Conservation (phyloP, 1,284 basidiomycete species). For the Rhodotorula sp. region DNA sequence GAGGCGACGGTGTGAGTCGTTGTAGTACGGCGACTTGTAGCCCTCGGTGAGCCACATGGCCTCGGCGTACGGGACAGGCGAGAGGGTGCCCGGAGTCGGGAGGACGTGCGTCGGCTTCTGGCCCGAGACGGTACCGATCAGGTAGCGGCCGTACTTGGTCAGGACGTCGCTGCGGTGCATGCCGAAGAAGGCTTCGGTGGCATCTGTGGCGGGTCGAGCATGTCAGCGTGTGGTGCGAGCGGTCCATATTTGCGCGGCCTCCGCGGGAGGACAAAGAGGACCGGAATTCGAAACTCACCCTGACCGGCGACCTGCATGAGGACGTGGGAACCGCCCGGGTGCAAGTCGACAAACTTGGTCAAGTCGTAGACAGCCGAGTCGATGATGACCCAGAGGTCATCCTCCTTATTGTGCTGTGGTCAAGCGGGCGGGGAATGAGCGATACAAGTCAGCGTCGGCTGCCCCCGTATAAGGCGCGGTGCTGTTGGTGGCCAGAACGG, state of each 20-base stretch:
- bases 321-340: conserved; percentile 76
- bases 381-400: conserved; percentile 76
- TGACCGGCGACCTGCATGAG: conserved; percentile 50
- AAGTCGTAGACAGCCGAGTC: conserved; percentile 76
- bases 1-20: conserved; percentile 50
- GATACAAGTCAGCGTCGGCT: not conserved
- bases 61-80: conserved; percentile 76
- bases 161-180: conserved; percentile 78
- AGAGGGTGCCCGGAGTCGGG: conserved; percentile 54
- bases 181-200: conserved; percentile 78
- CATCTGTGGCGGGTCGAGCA: conserved; percentile 54
- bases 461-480: not conserved
- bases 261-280: too few relatives aligned
- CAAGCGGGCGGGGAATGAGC: not conserved
- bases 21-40: conserved; percentile 78
- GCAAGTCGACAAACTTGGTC: conserved; percentile 70
- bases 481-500: too few relatives aligned
- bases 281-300: not conserved
- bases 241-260: fast-evolving
- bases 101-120: conserved; percentile 61
- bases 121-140: conserved; percentile 57
- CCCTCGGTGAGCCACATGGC: conserved; percentile 77
- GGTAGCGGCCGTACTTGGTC: conserved; percentile 51
- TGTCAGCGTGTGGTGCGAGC: conserved; percentile 11
- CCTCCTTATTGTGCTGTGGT: conserved; percentile 70